Percentiles rank a stretch among this genome's conserved stretches.
Conservation (phyloP, 306 rosid genomes). For the Glycine tomentella region DNA sequence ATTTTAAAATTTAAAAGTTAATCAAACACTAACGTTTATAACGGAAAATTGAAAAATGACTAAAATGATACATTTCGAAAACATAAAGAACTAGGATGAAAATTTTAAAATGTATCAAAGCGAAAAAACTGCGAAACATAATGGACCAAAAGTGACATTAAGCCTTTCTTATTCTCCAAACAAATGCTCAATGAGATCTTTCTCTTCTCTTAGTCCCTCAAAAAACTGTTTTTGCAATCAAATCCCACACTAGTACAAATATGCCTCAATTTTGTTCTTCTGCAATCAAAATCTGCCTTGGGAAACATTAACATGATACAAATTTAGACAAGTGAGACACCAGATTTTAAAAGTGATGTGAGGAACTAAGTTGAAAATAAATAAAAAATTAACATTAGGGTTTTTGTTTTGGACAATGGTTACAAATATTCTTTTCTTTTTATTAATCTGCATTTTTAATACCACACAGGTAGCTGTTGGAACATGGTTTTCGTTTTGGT, state of each 20-base stretch:
- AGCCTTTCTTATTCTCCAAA: no score
- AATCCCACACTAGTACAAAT: constrained; percentile 7
- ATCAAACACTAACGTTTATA: no score
- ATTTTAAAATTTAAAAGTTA: no score
- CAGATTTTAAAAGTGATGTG: constrained; percentile 24
- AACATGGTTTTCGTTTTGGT: constrained; percentile 85
- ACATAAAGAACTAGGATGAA: no score
- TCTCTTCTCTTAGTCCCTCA: constrained; percentile 9
- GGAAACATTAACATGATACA: background rate
- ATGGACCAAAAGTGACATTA: no score
- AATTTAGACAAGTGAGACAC: background rate
- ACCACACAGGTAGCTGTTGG: constrained; percentile 84
- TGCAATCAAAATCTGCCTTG: constrained; percentile 24
- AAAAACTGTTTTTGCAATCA: background rate
- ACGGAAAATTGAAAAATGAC: no score
- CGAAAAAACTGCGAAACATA: no score
- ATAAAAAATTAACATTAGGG: background rate
- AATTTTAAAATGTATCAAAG: no score
- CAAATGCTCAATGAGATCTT: background rate
- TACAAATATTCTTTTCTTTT: constrained; percentile 1
- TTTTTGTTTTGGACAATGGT: background rate
- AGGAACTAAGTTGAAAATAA: no score
- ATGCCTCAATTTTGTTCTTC: constrained; percentile 12
- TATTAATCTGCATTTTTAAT: constrained; percentile 41
- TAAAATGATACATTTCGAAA: no score